A percentile compares a stretch with the other conserved stretches of the same genome.
phyloP scores from a whole-genome alignment of 768 basidiomycete species.

The Tylopilus vinaceipallidus region DNA sequence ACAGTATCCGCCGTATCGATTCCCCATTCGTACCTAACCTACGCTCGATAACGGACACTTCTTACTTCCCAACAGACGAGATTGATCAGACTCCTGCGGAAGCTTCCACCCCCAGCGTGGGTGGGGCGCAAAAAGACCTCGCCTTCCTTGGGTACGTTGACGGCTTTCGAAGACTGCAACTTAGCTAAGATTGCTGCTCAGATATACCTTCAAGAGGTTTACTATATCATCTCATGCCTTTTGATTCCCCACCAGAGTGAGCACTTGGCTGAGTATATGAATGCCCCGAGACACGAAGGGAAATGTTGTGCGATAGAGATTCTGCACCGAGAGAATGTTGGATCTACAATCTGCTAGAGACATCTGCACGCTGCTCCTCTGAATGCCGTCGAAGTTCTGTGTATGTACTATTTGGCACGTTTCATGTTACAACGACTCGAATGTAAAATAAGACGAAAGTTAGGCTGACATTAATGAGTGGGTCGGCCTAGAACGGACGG shows the following conservation, averaged over 20 bases:
- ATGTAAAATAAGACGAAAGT: background rate
- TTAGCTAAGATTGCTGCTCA: constrained; percentile 26
- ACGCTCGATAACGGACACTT: constrained; percentile 90
- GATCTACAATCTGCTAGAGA: constrained; percentile 6
- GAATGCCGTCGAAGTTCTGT: no score
- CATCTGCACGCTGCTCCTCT: no score
- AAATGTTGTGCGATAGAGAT: background rate
- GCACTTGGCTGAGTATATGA: background rate
- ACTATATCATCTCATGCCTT: constrained; percentile 58
- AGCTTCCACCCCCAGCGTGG: constrained; percentile 34
- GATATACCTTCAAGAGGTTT: constrained; percentile 82
- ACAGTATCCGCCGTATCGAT: constrained; percentile 80
- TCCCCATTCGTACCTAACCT: constrained; percentile 96
- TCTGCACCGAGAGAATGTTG: background rate
- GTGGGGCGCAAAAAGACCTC: constrained; percentile 52
- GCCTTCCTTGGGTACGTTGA: constrained; percentile 61
- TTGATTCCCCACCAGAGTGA: no score
- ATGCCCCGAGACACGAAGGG: background rate
- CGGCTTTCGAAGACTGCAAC: background rate
- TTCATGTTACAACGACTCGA: background rate
- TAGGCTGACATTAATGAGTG: no score
- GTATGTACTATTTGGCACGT: no score
- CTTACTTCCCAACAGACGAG: constrained; percentile 97
- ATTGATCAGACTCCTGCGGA: constrained; percentile 72
- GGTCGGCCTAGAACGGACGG: background rate